These are phyloP conservation scores for Choiromyces venosus DNA, from an alignment of 495 filamentous ascomycete species.

Conservation along the genomic window DNA sequence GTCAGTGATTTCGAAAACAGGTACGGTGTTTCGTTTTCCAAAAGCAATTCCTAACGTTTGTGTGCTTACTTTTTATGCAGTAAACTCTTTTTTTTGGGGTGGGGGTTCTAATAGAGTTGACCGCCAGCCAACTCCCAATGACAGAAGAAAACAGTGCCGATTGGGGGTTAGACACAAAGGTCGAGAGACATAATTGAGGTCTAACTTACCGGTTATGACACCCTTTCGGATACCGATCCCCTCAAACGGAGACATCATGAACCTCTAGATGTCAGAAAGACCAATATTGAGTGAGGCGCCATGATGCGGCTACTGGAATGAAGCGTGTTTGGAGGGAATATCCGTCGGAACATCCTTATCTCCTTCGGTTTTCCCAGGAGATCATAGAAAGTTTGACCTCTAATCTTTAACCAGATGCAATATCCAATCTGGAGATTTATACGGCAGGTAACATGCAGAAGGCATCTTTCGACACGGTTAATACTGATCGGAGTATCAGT, in stretches of 20 bases:
- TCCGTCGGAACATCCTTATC: background rate
- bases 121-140: background rate
- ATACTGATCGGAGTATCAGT: too few relatives aligned
- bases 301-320: background rate
- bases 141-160: background rate
- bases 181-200: background rate
- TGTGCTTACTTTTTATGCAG: background rate
- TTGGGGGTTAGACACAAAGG: background rate
- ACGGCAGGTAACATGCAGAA: too few relatives aligned
- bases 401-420: too few relatives aligned
- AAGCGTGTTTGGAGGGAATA: background rate
- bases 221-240: background rate
- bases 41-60: background rate
- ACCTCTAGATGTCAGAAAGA: background rate
- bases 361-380: too few relatives aligned
- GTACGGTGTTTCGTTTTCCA: background rate
- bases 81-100: background rate
- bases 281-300: background rate
- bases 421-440: too few relatives aligned
- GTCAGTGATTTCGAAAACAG: too few relatives aligned
- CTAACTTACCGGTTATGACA: background rate
- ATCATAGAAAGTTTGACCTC: background rate
- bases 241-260: too few relatives aligned
- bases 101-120: too few relatives aligned
- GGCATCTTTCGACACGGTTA: too few relatives aligned